A percentile compares a stretch with the other conserved stretches of the same genome.
phyloP scores from a whole-genome alignment of 768 basidiomycete species.

The Pholiota conissans region DNA sequence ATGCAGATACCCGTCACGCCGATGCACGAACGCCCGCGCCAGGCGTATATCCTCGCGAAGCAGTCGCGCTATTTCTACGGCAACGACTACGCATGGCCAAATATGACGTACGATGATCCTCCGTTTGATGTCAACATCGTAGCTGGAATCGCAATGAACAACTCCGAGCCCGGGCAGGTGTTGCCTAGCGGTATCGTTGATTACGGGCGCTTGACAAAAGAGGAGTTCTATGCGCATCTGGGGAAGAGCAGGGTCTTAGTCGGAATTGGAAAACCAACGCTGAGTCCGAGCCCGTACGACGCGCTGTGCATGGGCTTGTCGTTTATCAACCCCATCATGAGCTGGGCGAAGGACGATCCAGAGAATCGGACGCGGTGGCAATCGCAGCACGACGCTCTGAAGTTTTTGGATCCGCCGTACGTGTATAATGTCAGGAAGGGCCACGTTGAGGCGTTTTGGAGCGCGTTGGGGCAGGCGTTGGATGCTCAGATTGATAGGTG shows the following conservation, averaged over 20 bases:
- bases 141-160: neutral
- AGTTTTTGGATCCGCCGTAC: slow-evolving; percentile 3
- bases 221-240: neutral
- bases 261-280: neutral
- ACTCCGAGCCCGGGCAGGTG: neutral
- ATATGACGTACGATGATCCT: neutral
- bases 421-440: slow-evolving; percentile 5
- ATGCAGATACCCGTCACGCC: neutral
- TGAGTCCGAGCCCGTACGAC: slow-evolving; percentile 4
- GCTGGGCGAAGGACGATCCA: neutral
- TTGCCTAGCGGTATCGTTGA: neutral
- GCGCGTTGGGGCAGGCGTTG: neutral
- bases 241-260: slow-evolving; percentile 1
- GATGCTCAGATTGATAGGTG: slow-evolving; percentile 2
- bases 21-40: neutral
- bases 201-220: neutral
- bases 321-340: slow-evolving; percentile 2
- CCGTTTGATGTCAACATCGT: slow-evolving; percentile 1
- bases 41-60: slow-evolving; percentile 5
- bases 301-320: slow-evolving; percentile 4
- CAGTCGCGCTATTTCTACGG: neutral
- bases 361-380: slow-evolving; percentile 1
- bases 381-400: slow-evolving; percentile 1
- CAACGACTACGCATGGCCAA: slow-evolving; percentile 1
- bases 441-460: slow-evolving; percentile 1